Conservation (phyloP, 2,329 filamentous ascomycete species). For the Exophiala sideris region DNA sequence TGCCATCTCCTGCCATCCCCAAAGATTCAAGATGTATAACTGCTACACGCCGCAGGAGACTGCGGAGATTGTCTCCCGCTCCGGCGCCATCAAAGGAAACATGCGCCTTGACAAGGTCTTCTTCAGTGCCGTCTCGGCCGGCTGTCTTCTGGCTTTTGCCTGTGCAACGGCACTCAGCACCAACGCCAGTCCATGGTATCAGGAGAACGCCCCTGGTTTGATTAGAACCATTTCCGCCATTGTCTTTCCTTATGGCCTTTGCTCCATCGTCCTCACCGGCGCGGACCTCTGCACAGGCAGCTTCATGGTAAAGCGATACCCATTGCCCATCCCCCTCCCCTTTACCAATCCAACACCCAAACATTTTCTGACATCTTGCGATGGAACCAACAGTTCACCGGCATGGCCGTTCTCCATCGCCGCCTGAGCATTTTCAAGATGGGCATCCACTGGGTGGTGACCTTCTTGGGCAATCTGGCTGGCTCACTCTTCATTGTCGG, state of each 20-base stretch:
- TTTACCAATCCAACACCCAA: too few species aligned
- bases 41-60: conserved; percentile 50
- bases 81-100: conserved; percentile 52
- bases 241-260: conserved; percentile 50
- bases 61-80: conserved; percentile 49
- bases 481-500: conserved; percentile 49
- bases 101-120: conserved; percentile 55
- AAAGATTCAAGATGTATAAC: conserved; percentile 25
- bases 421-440: conserved; percentile 1
- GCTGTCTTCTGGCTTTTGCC: conserved; percentile 52
- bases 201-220: conserved; percentile 48
- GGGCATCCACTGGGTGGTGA: conserved; percentile 31
- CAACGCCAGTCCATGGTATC: conserved; percentile 47
- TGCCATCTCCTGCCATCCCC: too few species aligned
- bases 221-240: conserved; percentile 46
- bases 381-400: conserved; percentile 14
- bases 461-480: conserved; percentile 50
- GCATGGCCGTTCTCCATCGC: conserved; percentile 18
- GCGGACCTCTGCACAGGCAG: conserved; percentile 50
- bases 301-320: conserved; percentile 37
- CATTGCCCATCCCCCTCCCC: background rate
- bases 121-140: conserved; percentile 50
- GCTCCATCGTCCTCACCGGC: conserved; percentile 49
- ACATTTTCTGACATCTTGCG: background rate
- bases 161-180: conserved; percentile 48